phyloP scores from a whole-genome alignment of 2,329 filamentous ascomycete genomes.

The Allantophomopsis lycopodina region DNA sequence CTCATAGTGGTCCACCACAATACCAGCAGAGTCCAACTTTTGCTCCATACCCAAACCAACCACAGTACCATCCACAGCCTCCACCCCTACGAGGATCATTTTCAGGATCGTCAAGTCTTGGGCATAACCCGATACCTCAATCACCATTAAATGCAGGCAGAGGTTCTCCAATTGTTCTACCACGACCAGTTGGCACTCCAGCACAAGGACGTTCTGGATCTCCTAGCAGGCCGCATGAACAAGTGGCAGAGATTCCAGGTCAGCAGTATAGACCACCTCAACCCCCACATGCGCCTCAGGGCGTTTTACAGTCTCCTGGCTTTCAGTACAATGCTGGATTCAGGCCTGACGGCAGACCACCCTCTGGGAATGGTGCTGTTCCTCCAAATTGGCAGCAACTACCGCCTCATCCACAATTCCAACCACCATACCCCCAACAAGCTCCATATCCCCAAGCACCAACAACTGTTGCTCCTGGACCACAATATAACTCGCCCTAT shows the following conservation, averaged over 20 bases:
- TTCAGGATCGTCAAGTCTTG: slow-evolving; percentile 11
- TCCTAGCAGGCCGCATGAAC: slow-evolving; percentile 13
- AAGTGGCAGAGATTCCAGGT: slow-evolving; percentile 16
- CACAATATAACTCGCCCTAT: not conserved
- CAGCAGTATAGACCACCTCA: slow-evolving; percentile 17
- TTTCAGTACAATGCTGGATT: slow-evolving; percentile 5
- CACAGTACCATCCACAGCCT: slow-evolving; percentile 4
- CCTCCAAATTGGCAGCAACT: slow-evolving; percentile 5
- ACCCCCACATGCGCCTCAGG: slow-evolving; percentile 10
- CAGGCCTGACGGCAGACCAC: slow-evolving; percentile 5
- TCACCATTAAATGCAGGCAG: slow-evolving; percentile 13
- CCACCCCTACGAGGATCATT: slow-evolving; percentile 9
- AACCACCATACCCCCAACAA: slow-evolving; percentile 5
- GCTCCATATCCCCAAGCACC: slow-evolving; percentile 2
- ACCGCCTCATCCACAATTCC: slow-evolving; percentile 5
- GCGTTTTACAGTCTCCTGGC: slow-evolving; percentile 6
- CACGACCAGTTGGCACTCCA: slow-evolving; percentile 10
- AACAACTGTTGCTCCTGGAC: not conserved
- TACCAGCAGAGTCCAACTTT: slow-evolving; percentile 5
- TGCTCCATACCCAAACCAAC: slow-evolving; percentile 4
- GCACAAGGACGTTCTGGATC: slow-evolving; percentile 2
- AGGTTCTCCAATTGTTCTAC: slow-evolving; percentile 9
- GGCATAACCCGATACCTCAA: slow-evolving; percentile 15
- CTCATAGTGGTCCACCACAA: slow-evolving; percentile 5
- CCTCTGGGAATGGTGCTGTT: slow-evolving; percentile 6